Conservation (phyloP, 208 protist genomes). For the Crithidia fasciculata region DNA sequence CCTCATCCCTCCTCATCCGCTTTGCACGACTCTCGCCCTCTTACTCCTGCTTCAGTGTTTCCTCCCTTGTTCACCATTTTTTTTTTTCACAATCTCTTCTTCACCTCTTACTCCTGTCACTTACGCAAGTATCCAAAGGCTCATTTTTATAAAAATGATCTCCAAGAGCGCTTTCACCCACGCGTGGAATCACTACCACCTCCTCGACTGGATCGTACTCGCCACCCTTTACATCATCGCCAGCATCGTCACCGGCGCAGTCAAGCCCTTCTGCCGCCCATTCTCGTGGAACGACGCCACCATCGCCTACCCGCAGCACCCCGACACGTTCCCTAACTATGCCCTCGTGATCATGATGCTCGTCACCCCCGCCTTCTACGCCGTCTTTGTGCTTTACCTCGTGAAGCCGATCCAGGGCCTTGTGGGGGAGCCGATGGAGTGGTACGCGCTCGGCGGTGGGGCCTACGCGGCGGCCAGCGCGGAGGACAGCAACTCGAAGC, state of each 20-base stretch:
- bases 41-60: background rate
- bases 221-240: conserved; percentile 26
- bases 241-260: conserved; percentile 7
- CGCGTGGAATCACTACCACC: conserved; percentile 49
- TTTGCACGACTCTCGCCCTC: background rate
- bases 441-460: conserved; percentile 15
- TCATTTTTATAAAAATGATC: conserved; percentile 6
- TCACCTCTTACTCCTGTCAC: no score
- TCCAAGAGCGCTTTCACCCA: conserved; percentile 4
- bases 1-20: no score
- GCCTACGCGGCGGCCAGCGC: background rate
- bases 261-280: conserved; percentile 58
- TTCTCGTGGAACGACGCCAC: conserved; percentile 80
- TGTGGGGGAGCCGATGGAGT: conserved; percentile 37
- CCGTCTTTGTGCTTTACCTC: conserved; percentile 43
- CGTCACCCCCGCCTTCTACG: conserved; percentile 39
- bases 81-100: no score
- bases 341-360: conserved; percentile 54
- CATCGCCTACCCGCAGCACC: conserved; percentile 54
- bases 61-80: background rate
- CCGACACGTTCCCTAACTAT: conserved; percentile 71
- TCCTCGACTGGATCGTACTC: conserved; percentile 52
- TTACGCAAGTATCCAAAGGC: no score
- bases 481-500: conserved; percentile 13
- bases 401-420: conserved; percentile 34